Evolutionary conservation across 345 rosid genomes (phyloP), one percentile per base, ranked within the genome.

Genomic region (Rubroshorea leprosula): DNA sequence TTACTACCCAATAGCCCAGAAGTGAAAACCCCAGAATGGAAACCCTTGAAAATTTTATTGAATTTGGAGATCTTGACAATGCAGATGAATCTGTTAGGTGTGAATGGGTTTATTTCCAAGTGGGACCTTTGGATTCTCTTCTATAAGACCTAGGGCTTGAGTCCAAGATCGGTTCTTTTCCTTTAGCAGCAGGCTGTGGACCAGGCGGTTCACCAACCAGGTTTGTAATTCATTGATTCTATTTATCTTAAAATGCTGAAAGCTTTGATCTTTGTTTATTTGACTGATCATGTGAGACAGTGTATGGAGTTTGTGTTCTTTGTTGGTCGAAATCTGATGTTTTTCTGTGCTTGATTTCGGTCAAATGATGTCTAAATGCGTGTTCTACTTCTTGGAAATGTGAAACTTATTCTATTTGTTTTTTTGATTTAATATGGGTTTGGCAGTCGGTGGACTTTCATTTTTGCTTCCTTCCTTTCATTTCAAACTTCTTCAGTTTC

Each of bases 21-120:
- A 52, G 68, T 60, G 61, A 52, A 61, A 47, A 64, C 41, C 25
- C 73, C 65, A 62, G 49, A 52, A 64, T 65, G 75, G 78, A 68
- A 77, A 56, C 68, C 63, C 73, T 54, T 45, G 57, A 48, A 65
- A 47, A 54, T 58, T 57, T 67, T 65, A 68, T 61, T 24, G 13
- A 55, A 55, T 23, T 58, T 73, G 17, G 39, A 31, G 55, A 19
- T 54, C 54, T 62, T 68, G 38, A 61, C 76, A 65, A 58, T 76
- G 77, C 64, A 23, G 20, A 55, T 58, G 65, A 45, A 46, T 66
- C 57, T 31, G 50, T 50, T 24, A 54, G 48, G 49, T 61, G 41
- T 24, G 20, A 58, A 59, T 14, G 19, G 26, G 25, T 48, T 45
- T 39, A 17, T 51, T 68, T 51, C 25, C 55, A 17, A 27, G 17